phyloP scores from a whole-genome alignment of 2,329 filamentous ascomycete genomes.

The Knufia fluminis region DNA sequence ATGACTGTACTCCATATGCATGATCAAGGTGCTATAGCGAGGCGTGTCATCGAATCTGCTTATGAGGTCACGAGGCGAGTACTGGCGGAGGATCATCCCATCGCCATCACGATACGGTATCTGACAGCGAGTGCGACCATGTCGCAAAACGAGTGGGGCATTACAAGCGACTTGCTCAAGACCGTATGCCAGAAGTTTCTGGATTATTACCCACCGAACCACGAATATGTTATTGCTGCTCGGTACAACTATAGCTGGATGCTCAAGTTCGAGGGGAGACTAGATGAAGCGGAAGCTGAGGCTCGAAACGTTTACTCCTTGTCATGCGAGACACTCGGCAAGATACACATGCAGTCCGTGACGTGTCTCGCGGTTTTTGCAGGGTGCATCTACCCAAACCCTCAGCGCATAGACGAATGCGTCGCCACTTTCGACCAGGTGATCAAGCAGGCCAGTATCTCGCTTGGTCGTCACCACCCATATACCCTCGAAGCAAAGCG shows the following conservation, averaged over 20 bases:
- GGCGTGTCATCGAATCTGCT: slow-evolving; percentile 16
- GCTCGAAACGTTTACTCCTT: slow-evolving; percentile 14
- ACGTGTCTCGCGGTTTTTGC: slow-evolving; percentile 6
- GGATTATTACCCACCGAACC: slow-evolving; percentile 2
- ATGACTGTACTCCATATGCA: slow-evolving; percentile 21
- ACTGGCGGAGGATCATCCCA: slow-evolving; percentile 16
- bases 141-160: slow-evolving; percentile 12
- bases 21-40: slow-evolving; percentile 18
- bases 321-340: slow-evolving; percentile 14
- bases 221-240: slow-evolving; percentile 15
- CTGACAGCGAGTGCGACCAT: slow-evolving; percentile 18
- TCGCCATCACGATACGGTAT: slow-evolving; percentile 16
- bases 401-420: slow-evolving; percentile 17
- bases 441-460: slow-evolving; percentile 16
- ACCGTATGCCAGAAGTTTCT: slow-evolving; percentile 10
- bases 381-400: slow-evolving; percentile 7
- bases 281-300: slow-evolving; percentile 15
- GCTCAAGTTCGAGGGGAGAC: slow-evolving; percentile 17
- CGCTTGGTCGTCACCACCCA: slow-evolving; percentile 19
- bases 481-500: slow-evolving; percentile 6
- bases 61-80: slow-evolving; percentile 13
- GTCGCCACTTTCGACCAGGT: slow-evolving; percentile 12
- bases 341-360: slow-evolving; percentile 10
- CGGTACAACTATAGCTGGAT: slow-evolving; percentile 20
- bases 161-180: slow-evolving; percentile 15